Evolutionary conservation across 106 monocot genomes (phyloP), one percentile per base, ranked within the genome.

Genomic region (Allium cepa): DNA sequence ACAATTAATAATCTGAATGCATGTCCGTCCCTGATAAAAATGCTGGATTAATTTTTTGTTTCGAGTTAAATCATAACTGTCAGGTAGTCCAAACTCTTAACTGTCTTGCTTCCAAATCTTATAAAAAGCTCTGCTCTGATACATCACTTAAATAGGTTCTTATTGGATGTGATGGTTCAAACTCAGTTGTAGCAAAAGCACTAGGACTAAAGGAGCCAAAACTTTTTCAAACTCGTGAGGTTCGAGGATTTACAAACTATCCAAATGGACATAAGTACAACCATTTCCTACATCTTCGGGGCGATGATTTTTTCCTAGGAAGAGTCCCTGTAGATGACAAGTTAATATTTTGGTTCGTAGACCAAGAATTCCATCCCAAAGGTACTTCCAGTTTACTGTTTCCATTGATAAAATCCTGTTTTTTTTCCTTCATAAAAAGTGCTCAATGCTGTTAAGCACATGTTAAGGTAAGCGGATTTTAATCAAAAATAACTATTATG

Each of bases 141-240:
- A 36, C 36, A 36, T 36, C 3, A 36, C 36, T 36, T 36, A 36
- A 36, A 36, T 36, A 79, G 79, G 79, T 79, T 61, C 66, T 79
- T 5, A 73, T 79, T 13, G 73, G 79, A 15, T 78, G 78, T 17
- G 78, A 73, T 56, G 67, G 79, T 14, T 62, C 62, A 57, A 79
- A 79, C 62, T 79, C 79, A 49, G 63, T 69, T 49, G 63, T 79
- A 13, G 73, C 73, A 17, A 79, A 58, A 59, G 73, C 73, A 45
- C 12, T 79, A 16, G 73, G 69, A 7, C 47, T 64, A 1, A 17
- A 63, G 53, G 49, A 58, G 10, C 47, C 62, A 45, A 64, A 53
- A 53, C 59, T 55, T 8, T 69, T 36, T 13, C 49, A 50, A 4
- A 15, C 64, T 10, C 12, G 11, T 69, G 47, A 27, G 36, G 62